Conservation (phyloP, 768 basidiomycete genomes). For the Sistotremastrum niveocremeum region DNA sequence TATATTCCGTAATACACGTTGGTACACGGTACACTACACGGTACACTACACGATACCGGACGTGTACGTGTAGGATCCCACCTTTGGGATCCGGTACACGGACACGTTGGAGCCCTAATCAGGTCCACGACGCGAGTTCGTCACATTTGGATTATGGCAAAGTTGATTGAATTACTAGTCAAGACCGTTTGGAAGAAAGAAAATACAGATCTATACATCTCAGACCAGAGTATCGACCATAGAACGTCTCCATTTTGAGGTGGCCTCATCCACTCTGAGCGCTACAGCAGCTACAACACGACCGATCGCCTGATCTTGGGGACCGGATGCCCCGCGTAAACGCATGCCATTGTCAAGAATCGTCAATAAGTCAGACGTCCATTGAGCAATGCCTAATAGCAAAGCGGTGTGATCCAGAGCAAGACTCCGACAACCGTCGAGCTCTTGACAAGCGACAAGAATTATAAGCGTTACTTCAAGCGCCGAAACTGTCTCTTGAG, state of each 20-base stretch:
- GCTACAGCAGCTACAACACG: slow-evolving; percentile 70
- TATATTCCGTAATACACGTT: no score
- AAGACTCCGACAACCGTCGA: slow-evolving; percentile 66
- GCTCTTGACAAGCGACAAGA: slow-evolving; percentile 58
- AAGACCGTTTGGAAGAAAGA: no score
- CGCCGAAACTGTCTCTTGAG: slow-evolving; percentile 57
- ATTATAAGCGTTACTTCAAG: slow-evolving; percentile 69
- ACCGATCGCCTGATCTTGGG: slow-evolving; percentile 44
- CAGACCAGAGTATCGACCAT: slow-evolving; percentile 31
- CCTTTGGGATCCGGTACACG: no score
- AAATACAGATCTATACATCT: no score
- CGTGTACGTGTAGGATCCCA: no score
- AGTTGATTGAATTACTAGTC: no score
- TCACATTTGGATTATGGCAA: no score
- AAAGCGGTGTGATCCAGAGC: slow-evolving; percentile 64
- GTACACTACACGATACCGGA: no score
- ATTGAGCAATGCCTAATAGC: slow-evolving; percentile 62
- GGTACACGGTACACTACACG: no score
- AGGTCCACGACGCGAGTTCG: no score
- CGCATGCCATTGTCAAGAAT: slow-evolving; percentile 50
- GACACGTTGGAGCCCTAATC: no score
- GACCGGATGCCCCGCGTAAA: slow-evolving; percentile 51
- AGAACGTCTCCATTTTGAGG: slow-evolving; percentile 51
- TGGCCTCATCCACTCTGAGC: slow-evolving; percentile 63
- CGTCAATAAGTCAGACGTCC: slow-evolving; percentile 60